Conservation (phyloP, 345 rosid genomes). For the Psidium guajava region DNA sequence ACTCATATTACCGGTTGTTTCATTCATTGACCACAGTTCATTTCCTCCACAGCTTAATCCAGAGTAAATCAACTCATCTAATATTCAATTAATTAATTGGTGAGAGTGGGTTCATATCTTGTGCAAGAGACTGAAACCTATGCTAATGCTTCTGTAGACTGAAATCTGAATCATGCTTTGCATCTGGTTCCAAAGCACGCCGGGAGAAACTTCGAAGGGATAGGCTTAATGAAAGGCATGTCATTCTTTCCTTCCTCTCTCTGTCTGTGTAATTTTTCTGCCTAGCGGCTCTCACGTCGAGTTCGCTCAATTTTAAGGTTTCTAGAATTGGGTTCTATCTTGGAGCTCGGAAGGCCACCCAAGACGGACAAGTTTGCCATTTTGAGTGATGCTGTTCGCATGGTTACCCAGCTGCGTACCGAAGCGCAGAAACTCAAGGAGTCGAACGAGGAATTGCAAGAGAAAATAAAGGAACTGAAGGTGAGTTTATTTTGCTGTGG, state of each 20-base stretch:
- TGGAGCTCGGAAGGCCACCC: slow-evolving; percentile 89
- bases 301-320: slow-evolving; percentile 32
- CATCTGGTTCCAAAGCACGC: slow-evolving; percentile 88
- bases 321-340: slow-evolving; percentile 65
- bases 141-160: slow-evolving; percentile 17
- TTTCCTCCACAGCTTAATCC: not conserved
- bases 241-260: not conserved
- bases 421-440: slow-evolving; percentile 86
- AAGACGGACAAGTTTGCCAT: slow-evolving; percentile 88
- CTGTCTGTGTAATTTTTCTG: slow-evolving; percentile 14
- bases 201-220: slow-evolving; percentile 97
- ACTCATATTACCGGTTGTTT: not conserved
- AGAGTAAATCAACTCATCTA: not conserved
- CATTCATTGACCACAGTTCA: not conserved
- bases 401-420: slow-evolving; percentile 76
- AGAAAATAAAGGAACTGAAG: slow-evolving; percentile 86
- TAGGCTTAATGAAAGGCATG: slow-evolving; percentile 85
- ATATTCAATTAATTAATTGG: not conserved
- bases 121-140: not conserved
- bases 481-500: slow-evolving; percentile 18
- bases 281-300: not conserved
- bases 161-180: slow-evolving; percentile 46
- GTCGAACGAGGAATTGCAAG: slow-evolving; percentile 69
- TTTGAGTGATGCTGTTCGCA: slow-evolving; percentile 82
- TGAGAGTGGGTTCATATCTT: not conserved